A percentile compares a stretch with the other conserved stretches of the same genome.
Conservation (phyloP, 1,139 yeast genomes). For the Blastobotrys illinoisensis region DNA sequence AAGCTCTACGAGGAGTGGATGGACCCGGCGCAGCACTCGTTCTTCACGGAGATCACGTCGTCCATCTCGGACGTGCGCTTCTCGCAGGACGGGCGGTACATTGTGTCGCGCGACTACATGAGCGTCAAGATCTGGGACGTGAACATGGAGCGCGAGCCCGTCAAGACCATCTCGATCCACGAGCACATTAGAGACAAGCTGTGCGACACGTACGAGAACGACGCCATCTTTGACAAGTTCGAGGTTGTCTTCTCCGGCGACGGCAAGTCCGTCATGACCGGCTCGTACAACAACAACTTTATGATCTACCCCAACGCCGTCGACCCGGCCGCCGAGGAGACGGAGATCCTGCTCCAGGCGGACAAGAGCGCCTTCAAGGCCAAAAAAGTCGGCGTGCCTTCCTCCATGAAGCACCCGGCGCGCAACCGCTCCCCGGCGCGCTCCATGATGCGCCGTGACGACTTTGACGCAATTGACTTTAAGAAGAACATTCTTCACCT, state of each 20-base stretch:
- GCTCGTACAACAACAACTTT: slow-evolving; percentile 93
- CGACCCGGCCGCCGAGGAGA: slow-evolving; percentile 49
- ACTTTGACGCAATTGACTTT: slow-evolving; percentile 84
- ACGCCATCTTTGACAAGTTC: slow-evolving; percentile 96
- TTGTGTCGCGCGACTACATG: slow-evolving; percentile 94
- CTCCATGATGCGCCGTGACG: slow-evolving; percentile 39
- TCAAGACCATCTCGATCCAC: slow-evolving; percentile 91
- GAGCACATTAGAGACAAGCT: slow-evolving; percentile 89
- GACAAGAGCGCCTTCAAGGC: slow-evolving; percentile 94
- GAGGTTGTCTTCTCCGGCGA: slow-evolving; percentile 96
- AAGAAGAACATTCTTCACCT: slow-evolving; percentile 91
- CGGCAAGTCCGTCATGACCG: slow-evolving; percentile 89
- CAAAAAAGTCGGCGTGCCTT: slow-evolving; percentile 49
- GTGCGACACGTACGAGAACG: slow-evolving; percentile 97
- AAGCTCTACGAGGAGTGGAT: slow-evolving; percentile 86
- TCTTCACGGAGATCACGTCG: slow-evolving; percentile 95
- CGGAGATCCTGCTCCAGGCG: slow-evolving; percentile 87
- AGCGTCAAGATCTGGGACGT: slow-evolving; percentile 98
- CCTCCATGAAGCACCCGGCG: slow-evolving; percentile 22
- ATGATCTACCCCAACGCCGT: slow-evolving; percentile 88
- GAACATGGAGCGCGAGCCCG: slow-evolving; percentile 92
- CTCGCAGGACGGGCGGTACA: slow-evolving; percentile 86
- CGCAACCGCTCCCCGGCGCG: slow-evolving; percentile 22
- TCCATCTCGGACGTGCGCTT: slow-evolving; percentile 93
- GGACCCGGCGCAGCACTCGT: slow-evolving; percentile 90